These are phyloP conservation scores for Limonium bicolor DNA, from an alignment of 148 eudicot species.

Conservation along the genomic window DNA sequence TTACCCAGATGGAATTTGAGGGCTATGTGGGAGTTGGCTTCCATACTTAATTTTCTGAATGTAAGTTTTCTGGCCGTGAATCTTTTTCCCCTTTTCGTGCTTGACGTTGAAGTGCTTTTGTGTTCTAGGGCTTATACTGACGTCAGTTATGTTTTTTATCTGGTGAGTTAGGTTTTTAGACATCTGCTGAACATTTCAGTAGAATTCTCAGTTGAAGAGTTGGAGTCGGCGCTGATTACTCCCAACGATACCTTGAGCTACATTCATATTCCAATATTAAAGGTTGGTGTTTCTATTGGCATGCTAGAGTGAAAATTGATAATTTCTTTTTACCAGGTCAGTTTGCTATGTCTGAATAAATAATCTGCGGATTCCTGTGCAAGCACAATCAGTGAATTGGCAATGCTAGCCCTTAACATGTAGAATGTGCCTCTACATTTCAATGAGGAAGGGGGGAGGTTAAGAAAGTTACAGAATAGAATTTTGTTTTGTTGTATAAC, in stretches of 20 bases:
- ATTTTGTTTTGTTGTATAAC: no score
- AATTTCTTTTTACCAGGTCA: no score
- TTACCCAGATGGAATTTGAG: slow-evolving; percentile 66
- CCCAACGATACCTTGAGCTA: slow-evolving; percentile 72
- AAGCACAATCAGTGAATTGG: no score
- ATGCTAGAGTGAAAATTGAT: no score
- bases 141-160: slow-evolving; percentile 16
- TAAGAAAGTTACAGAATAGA: no score
- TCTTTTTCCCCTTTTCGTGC: slow-evolving; percentile 2
- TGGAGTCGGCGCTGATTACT: slow-evolving; percentile 78
- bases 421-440: no score
- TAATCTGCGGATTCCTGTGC: no score
- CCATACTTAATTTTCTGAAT: slow-evolving; percentile 71
- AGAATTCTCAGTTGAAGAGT: slow-evolving; percentile 89
- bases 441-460: no score
- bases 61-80: slow-evolving; percentile 23
- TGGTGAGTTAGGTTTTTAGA: slow-evolving; percentile 58
- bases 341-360: no score
- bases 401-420: no score
- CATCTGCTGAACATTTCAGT: slow-evolving; percentile 58
- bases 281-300: slow-evolving; percentile 53
- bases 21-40: slow-evolving; percentile 92
- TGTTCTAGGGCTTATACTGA: neutral
- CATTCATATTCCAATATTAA: slow-evolving; percentile 79
- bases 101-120: neutral